Percentiles rank a stretch among this genome's conserved stretches.
Conservation (phyloP, 257 asterid genomes). For the Gentiana straminea region DNA sequence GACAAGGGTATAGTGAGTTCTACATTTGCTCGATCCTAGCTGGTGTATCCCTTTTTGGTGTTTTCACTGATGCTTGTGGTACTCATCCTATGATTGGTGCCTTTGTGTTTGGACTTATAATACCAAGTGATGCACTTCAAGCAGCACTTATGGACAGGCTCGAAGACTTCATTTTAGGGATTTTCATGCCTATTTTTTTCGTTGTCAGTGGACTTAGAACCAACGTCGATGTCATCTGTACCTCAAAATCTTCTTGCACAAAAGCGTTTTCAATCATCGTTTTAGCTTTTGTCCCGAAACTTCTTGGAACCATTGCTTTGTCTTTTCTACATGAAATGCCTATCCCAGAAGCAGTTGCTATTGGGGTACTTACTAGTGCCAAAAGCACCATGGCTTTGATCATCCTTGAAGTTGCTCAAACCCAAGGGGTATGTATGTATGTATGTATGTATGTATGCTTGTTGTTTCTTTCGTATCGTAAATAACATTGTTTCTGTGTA, state of each 20-base stretch:
- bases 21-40: slow-evolving; percentile 53
- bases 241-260: slow-evolving; percentile 7
- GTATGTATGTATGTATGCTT: too few species aligned
- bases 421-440: slow-evolving; percentile 41
- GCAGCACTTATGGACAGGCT: slow-evolving; percentile 56
- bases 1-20: slow-evolving; percentile 80
- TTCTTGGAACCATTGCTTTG: slow-evolving; percentile 30
- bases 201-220: slow-evolving; percentile 73
- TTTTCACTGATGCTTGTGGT: slow-evolving; percentile 53
- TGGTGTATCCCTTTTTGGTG: slow-evolving; percentile 44
- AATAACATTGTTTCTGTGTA: too few species aligned
- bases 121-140: slow-evolving; percentile 66
- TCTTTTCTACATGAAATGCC: slow-evolving; percentile 28
- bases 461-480: too few species aligned
- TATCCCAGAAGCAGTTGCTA: slow-evolving; percentile 38
- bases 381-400: slow-evolving; percentile 61
- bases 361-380: slow-evolving; percentile 60
- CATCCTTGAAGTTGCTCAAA: slow-evolving; percentile 71
- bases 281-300: slow-evolving; percentile 33
- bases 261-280: slow-evolving; percentile 20
- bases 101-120: slow-evolving; percentile 58
- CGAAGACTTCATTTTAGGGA: slow-evolving; percentile 67
- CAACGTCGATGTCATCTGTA: slow-evolving; percentile 21
- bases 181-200: slow-evolving; percentile 70
- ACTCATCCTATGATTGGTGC: slow-evolving; percentile 96